Percentiles rank a stretch among this genome's conserved stretches.
These are phyloP conservation scores for Wickerhamiella kazuoi DNA, from an alignment of 805 yeast genomes.

Conservation along the genomic window DNA sequence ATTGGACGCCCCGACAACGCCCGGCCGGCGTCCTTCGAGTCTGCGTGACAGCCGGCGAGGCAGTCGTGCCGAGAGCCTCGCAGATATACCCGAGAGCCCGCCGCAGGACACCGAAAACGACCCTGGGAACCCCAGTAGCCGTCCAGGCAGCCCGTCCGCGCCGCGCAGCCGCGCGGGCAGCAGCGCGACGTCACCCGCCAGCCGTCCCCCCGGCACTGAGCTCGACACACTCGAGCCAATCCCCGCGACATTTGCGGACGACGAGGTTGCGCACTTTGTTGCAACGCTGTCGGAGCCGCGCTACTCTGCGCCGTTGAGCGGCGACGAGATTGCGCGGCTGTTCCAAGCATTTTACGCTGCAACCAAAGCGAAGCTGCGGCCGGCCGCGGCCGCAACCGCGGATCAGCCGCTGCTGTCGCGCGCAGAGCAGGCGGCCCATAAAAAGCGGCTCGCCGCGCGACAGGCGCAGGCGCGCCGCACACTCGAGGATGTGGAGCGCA, in stretches of 20 bases:
- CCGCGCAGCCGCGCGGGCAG: neutral
- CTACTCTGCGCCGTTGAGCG: constrained; percentile 21
- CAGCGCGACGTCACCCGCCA: neutral
- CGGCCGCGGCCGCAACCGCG: constrained; percentile 9
- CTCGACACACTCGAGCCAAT: neutral
- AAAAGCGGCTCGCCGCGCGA: constrained; percentile 8
- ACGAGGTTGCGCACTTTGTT: constrained; percentile 14
- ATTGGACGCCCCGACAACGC: neutral
- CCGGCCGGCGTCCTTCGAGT: no score
- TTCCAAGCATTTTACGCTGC: constrained; percentile 25
- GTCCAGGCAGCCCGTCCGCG: neutral
- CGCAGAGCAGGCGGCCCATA: constrained; percentile 21
- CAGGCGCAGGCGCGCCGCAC: constrained; percentile 14
- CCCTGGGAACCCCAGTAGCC: neutral
- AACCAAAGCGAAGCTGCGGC: constrained; percentile 16
- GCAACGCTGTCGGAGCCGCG: constrained; percentile 22
- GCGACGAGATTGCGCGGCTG: constrained; percentile 23
- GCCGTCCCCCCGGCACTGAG: neutral
- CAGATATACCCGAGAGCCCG: no score
- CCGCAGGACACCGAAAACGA: neutral
- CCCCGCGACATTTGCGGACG: constrained; percentile 2
- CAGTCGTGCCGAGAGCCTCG: no score
- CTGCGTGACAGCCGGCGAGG: no score
- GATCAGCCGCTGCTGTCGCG: constrained; percentile 15
- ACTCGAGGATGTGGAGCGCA: constrained; percentile 22